Base-by-base conservation (phyloP, 2,329 filamentous ascomycete species). In the Metarhizium album region DNA sequence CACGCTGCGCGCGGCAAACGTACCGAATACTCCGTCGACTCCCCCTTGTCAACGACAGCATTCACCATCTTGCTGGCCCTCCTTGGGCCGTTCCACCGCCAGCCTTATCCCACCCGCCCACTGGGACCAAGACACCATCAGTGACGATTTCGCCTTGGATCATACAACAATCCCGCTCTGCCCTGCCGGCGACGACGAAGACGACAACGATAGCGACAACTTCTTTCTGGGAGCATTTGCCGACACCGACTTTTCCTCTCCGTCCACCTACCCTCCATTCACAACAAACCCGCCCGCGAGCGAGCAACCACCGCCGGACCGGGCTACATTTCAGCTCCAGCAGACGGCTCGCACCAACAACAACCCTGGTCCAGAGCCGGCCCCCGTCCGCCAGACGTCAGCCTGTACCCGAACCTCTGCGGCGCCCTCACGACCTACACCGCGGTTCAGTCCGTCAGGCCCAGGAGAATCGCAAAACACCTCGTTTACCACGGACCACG, bases 241-340 rank as follows among this genome's bases (percentile, higher is more conserved):
- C 40, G 59, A 62, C 38, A 53, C 52, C 47, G 59, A 66, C 14
- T 66, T 67, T 49, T 68, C 66, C 9, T 69, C 67, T 2, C 67
- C 67, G 22, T 68, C 67, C 20, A 60, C 55, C 14, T 69, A 68
- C 47, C 64, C 65, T 4, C 55, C 60, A 38, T 63, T 68, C 52
- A 56, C 47, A 14, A 23, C 54, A 27, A 48, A 45, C 29, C 24
- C 43, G 6, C 27, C 40, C 4, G 13, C 46, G 7, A 31, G 38
- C 53, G 38, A 46, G 29, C 16, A 24, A 20, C 40, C 50, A 42
- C 49, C 33, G 38, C 33, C 48, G 33, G 49, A 49, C 49, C 47
- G 54, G 37, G 43, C 42, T 35, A 22, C 43, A 18, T 18, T 23
- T 43, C 52, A 49, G 47, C 42, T 37, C 37, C 53, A 51, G n/a